phyloP scores from a whole-genome alignment of 345 rosid genomes.

The Firmiana major region DNA sequence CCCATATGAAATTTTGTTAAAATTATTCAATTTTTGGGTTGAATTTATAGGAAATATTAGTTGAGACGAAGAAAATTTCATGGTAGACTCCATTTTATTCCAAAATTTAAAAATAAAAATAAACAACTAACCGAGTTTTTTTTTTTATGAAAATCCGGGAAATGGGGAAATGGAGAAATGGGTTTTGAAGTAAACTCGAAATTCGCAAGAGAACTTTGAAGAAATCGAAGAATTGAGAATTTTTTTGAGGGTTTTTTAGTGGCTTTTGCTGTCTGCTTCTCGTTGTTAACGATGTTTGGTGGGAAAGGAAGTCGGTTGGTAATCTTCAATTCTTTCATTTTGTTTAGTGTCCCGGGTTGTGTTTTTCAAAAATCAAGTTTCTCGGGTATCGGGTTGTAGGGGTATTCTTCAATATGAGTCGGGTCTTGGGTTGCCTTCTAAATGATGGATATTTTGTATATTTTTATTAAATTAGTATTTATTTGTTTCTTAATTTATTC shows the following conservation, averaged over 20 bases:
- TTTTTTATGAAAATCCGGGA: background rate
- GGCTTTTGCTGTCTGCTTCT: background rate
- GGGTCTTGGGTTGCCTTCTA: conserved; percentile 2
- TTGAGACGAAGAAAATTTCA: conserved; percentile 30
- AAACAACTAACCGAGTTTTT: background rate
- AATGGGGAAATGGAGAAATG: background rate
- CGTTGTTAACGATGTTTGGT: conserved; percentile 8
- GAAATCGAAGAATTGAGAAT: conserved; percentile 14
- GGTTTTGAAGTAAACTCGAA: conserved; percentile 11
- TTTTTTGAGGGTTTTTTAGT: background rate
- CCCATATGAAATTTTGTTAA: conserved; percentile 12
- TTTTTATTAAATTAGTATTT: too few species aligned
- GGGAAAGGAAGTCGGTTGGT: background rate
- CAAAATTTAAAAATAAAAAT: background rate
- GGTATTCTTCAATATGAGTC: background rate
- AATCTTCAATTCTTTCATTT: background rate
- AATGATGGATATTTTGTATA: too few species aligned
- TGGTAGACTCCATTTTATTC: conserved; percentile 32
- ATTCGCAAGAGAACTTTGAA: conserved; percentile 14
- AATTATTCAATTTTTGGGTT: conserved; percentile 19
- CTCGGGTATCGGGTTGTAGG: too few species aligned
- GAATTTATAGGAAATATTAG: conserved; percentile 26
- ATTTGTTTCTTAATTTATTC: too few species aligned
- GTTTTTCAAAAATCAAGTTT: too few species aligned
- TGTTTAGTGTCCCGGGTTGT: too few species aligned